Evolutionary conservation across 805 yeast genomes (phyloP).

Genomic region (Ogataea zsoltii): DNA sequence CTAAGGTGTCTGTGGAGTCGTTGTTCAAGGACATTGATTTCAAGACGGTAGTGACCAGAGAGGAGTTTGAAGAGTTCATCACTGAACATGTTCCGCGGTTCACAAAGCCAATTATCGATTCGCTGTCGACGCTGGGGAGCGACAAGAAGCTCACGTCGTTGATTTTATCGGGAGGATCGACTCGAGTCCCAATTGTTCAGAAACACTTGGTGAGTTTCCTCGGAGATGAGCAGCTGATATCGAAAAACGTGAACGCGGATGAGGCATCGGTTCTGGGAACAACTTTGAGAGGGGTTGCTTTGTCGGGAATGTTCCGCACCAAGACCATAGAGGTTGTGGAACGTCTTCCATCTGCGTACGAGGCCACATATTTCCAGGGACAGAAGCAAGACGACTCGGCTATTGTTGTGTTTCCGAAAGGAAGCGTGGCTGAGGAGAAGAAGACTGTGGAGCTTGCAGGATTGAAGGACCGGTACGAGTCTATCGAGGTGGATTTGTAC

Average conservation of each 20-base stretch:
- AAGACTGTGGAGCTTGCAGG: conserved; percentile 40
- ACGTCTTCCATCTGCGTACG: conserved; percentile 50
- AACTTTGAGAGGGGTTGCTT: conserved; percentile 75
- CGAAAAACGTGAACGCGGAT: conserved; percentile 91
- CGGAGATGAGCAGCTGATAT: conserved; percentile 56
- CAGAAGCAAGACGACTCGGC: conserved; percentile 29
- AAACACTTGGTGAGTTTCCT: conserved; percentile 52
- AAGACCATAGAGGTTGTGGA: conserved; percentile 63
- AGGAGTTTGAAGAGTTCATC: conserved; percentile 70
- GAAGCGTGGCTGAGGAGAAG: conserved; percentile 39
- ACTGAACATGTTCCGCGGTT: conserved; percentile 47
- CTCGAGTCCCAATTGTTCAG: conserved; percentile 88
- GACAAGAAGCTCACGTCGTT: conserved; percentile 48
- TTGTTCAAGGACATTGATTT: conserved; percentile 75
- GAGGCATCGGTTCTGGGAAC: conserved; percentile 93
- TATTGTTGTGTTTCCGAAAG: conserved; percentile 42
- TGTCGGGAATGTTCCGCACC: conserved; percentile 67
- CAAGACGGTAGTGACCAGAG: conserved; percentile 63
- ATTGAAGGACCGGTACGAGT: conserved; percentile 29
- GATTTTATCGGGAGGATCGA: conserved; percentile 85
- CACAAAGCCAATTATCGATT: conserved; percentile 53
- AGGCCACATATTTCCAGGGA: conserved; percentile 28
- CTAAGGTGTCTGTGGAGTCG: conserved; percentile 74
- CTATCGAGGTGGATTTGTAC: conserved; percentile 36
- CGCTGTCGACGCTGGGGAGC: conserved; percentile 39